Evolutionary conservation across 768 basidiomycete species (phyloP), one percentile per base, ranked within the genome.

Genomic region (Podaxis sp.): DNA sequence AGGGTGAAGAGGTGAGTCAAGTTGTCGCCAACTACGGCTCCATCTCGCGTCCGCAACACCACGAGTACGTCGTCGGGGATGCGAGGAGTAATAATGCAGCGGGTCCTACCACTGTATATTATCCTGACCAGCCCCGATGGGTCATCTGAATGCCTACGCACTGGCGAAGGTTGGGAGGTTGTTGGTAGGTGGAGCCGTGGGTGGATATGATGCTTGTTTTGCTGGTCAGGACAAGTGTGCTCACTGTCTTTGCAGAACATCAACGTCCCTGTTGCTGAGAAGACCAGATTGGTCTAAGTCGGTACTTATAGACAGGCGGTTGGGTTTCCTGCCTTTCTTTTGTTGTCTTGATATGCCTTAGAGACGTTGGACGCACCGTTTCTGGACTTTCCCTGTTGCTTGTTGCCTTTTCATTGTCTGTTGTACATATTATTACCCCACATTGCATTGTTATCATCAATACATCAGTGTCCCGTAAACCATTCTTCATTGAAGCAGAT

Each of bases 1-100:
- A 75, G 40, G 81, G 81, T 69, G 78, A 79, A 64, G 81, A 82
- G 79, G 81, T 82, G 74, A 80, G 80, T 79, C 69, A 77, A 70
- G 72, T 74, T 63, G 71, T 75, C 65, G 66, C 66, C 68, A 67
- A 72, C 68, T 80, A 79, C 66, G 77, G 79, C 66, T 70, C 77
- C 65, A 73, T 77, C 67, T 66, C 72, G 64, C 69, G 68, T 56
- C 62, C 55, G 15, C 54, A 56, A 62, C 53, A 30, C 65, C 55
- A 41, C 53, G 58, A 51, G 55, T 63, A 53, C 61, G 46, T 62
- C 36, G 60, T 60, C 40, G 62, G 65, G 68, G 64, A 68, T 67
- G 68, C 58, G 51, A 61, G 48, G 60, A 65, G 48, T 63, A 41
- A 54, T 20, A 67, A 69, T 22, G 55, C 51, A 28, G 60, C 64